Base-by-base conservation (phyloP, 1,284 basidiomycete species). In the Xanthoconium separans region DNA sequence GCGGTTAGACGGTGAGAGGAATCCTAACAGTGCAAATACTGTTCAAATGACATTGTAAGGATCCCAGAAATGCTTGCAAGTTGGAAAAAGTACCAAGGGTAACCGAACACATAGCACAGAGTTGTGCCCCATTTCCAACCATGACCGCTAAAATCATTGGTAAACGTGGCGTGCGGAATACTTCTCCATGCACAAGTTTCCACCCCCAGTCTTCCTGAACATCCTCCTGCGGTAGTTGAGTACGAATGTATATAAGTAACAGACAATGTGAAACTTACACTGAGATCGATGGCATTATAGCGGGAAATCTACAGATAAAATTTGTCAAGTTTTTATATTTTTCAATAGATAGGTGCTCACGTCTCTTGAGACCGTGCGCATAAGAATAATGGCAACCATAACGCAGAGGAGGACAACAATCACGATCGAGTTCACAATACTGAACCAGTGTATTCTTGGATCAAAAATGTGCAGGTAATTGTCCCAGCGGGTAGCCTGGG, bases 131-230 rank as follows among this genome's bases (percentile, higher is more conserved):
- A 61, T 95, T 97, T 10, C 96, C 96, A 27, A 92, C 85, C 71
- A 94, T 81, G 44, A 96, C 83, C 3, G 93, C 87, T 7, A 99
- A 76, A 12, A 91, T 65, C 81, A 95, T 85, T 0, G 92, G 84
- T 54, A 89, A 81, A 45, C 76, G 73, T 0, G 96, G 96, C 5
- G 89, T 77, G 30, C 96, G 85, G 80, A 98, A 98, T 15, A 99
- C 93, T 72, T 99, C 96, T 30, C 93, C 95, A 64, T 98, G 95
- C 11, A 98, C 85, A 18, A 96, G 81, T 67, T 98, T 98, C 96
- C 96, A 99, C 5, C 96, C 96, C 80, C 91, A 98, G 65, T 99
- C 96, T 73, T 98, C 95, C 74, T 97, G 95, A 1, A 98, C 91
- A 63, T 98, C 95, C 70, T 98, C 95, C 85, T 93, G 63, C 33